These are phyloP conservation scores for Rhodocollybia butyracea DNA, from an alignment of 768 basidiomycete species.

Conservation along the genomic window DNA sequence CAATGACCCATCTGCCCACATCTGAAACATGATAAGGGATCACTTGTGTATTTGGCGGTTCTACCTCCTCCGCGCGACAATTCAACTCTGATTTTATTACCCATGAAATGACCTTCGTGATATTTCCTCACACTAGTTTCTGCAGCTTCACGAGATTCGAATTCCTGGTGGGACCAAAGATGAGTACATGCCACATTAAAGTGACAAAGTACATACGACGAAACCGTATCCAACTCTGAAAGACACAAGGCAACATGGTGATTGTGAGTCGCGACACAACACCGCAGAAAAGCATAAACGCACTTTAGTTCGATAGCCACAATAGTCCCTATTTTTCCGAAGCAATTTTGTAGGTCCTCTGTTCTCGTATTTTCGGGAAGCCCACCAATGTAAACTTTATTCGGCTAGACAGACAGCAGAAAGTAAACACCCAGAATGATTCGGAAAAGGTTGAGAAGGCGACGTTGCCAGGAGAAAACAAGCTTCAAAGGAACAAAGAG, in stretches of 20 bases:
- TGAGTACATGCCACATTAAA: background rate
- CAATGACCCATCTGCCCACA: slow-evolving; percentile 86
- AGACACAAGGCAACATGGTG: slow-evolving; percentile 3
- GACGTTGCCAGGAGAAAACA: slow-evolving; percentile 32
- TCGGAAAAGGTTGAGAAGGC: slow-evolving; percentile 51
- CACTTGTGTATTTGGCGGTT: slow-evolving; percentile 77
- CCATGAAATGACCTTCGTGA: slow-evolving; percentile 88
- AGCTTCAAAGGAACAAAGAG: slow-evolving; percentile 25
- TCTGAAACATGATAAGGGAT: slow-evolving; percentile 85
- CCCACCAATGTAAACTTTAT: slow-evolving; percentile 91
- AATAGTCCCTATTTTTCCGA: slow-evolving; percentile 80
- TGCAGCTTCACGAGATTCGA: slow-evolving; percentile 75
- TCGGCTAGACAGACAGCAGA: slow-evolving; percentile 70
- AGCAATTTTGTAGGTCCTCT: slow-evolving; percentile 83
- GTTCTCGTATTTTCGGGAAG: slow-evolving; percentile 83
- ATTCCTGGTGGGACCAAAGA: slow-evolving; percentile 54
- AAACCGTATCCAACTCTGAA: slow-evolving; percentile 84
- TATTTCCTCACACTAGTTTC: slow-evolving; percentile 88
- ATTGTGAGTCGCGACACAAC: slow-evolving; percentile 11
- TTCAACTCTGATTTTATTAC: slow-evolving; percentile 88
- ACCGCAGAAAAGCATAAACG: slow-evolving; percentile 22
- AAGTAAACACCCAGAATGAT: slow-evolving; percentile 57
- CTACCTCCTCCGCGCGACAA: slow-evolving; percentile 81
- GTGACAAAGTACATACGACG: slow-evolving; percentile 61
- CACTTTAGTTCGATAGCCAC: slow-evolving; percentile 81